Percentiles rank a stretch among this genome's conserved stretches.
Conservation (phyloP, 1,284 basidiomycete genomes). For the Moniliella sp. region DNA sequence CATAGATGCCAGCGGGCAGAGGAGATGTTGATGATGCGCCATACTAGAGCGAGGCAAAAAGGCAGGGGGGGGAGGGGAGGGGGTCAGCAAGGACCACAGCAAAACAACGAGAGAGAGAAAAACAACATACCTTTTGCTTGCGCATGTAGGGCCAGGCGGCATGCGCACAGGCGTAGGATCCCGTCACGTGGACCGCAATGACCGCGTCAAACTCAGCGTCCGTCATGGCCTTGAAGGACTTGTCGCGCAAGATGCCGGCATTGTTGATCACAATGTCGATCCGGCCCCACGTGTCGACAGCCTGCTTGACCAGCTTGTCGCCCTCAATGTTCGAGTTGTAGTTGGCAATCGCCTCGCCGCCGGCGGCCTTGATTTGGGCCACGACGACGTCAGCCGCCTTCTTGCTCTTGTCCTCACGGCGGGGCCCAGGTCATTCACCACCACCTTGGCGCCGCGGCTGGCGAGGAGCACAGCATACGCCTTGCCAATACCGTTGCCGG, state of each 20-base stretch:
- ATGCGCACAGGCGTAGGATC: slow-evolving; percentile 79
- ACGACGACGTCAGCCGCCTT: slow-evolving; percentile 69
- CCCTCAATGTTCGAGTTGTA: slow-evolving; percentile 76
- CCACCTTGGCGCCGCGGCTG: slow-evolving; percentile 15
- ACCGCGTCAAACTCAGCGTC: slow-evolving; percentile 39
- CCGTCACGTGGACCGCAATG: slow-evolving; percentile 74
- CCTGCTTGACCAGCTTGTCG: slow-evolving; percentile 64
- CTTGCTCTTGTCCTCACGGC: slow-evolving; percentile 71
- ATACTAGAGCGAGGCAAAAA: slow-evolving; percentile 7
- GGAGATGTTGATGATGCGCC: slow-evolving; percentile 30
- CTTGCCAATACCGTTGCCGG: too few relatives aligned
- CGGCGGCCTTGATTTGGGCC: slow-evolving; percentile 52
- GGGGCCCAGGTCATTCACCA: slow-evolving; percentile 29
- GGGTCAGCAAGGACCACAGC: too few relatives aligned
- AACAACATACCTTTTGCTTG: slow-evolving; percentile 53
- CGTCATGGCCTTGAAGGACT: slow-evolving; percentile 35
- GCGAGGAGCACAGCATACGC: slow-evolving; percentile 13
- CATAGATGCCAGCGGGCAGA: slow-evolving; percentile 39
- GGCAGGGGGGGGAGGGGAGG: too few relatives aligned
- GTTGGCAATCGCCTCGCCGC: slow-evolving; percentile 50
- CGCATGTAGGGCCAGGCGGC: slow-evolving; percentile 86
- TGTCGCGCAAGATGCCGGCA: slow-evolving; percentile 68
- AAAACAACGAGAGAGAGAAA: too few relatives aligned
- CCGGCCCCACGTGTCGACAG: slow-evolving; percentile 68
- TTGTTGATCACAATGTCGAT: slow-evolving; percentile 54